These are phyloP conservation scores for Penicillium pancosmium DNA, from an alignment of 495 filamentous ascomycete genomes.

Conservation along the genomic window DNA sequence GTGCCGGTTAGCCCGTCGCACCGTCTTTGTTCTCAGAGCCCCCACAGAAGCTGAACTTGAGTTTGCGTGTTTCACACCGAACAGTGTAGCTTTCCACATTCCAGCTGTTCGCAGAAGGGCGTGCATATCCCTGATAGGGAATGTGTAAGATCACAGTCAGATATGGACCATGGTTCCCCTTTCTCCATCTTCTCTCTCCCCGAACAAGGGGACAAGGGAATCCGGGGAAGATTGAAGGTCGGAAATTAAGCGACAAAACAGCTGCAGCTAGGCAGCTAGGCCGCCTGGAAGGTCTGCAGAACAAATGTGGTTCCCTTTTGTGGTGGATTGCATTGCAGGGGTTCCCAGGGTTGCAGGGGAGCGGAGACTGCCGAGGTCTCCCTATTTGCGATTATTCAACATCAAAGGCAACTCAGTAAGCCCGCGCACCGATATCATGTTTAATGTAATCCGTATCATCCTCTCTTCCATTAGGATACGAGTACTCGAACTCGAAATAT, in stretches of 20 bases:
- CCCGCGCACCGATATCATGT: not conserved
- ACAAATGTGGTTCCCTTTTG: not conserved
- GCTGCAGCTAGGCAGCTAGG: not conserved
- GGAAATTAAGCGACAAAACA: not conserved
- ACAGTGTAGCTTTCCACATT: not conserved
- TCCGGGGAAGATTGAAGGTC: not conserved
- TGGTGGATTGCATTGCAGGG: not conserved
- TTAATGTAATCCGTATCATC: not conserved
- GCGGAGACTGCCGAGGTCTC: constrained; percentile 2
- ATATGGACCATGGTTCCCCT: too few species aligned
- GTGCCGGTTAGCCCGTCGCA: constrained; percentile 1
- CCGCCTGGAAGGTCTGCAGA: not conserved
- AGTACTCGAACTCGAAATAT: not conserved
- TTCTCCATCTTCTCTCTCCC: too few species aligned
- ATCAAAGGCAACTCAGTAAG: not conserved
- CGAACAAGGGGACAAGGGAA: too few species aligned
- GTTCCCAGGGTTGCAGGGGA: not conserved
- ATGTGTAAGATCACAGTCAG: not conserved
- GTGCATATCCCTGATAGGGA: not conserved
- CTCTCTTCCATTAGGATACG: not conserved
- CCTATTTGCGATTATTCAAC: constrained; percentile 11
- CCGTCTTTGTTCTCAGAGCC: not conserved
- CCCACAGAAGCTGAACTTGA: constrained; percentile 2
- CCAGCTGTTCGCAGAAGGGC: not conserved
- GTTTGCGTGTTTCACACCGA: constrained; percentile 1